Evolutionary conservation across 805 yeast genomes (phyloP).

Genomic region (Naumovozyma castellii): DNA sequence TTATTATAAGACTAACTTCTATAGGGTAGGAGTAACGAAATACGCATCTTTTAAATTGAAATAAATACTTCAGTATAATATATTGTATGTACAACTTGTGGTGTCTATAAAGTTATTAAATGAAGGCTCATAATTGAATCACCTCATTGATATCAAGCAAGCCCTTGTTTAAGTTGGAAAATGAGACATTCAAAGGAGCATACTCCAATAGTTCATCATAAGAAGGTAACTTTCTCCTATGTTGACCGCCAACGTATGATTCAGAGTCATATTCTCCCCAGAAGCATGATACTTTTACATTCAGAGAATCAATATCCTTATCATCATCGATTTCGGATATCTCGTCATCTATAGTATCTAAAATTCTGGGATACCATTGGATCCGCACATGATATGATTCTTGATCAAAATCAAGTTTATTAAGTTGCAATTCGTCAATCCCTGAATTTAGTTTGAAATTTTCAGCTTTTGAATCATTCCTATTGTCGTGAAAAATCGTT

Average conservation of each 20-base stretch:
- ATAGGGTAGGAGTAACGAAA: too few relatives aligned
- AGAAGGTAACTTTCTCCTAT: slow-evolving; percentile 50
- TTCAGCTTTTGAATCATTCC: slow-evolving; percentile 21
- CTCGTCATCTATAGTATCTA: slow-evolving; percentile 32
- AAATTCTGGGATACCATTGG: slow-evolving; percentile 66
- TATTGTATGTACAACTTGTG: too few relatives aligned
- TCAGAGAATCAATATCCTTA: slow-evolving; percentile 34
- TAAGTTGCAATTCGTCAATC: slow-evolving; percentile 53
- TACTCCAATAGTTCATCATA: slow-evolving; percentile 59
- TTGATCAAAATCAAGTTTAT: slow-evolving; percentile 53
- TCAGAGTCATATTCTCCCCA: slow-evolving; percentile 66
- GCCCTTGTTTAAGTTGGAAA: slow-evolving; percentile 61
- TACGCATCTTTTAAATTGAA: too few relatives aligned
- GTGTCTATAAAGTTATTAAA: too few relatives aligned
- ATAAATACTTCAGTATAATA: too few relatives aligned
- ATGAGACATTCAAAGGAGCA: slow-evolving; percentile 54
- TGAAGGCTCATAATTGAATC: background rate
- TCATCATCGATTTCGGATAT: slow-evolving; percentile 27
- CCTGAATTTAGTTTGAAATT: slow-evolving; percentile 46
- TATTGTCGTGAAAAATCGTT: slow-evolving; percentile 37
- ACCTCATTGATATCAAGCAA: slow-evolving; percentile 33
- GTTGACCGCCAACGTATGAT: slow-evolving; percentile 31
- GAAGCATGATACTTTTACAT: slow-evolving; percentile 53
- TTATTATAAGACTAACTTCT: too few relatives aligned
- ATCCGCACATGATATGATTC: slow-evolving; percentile 48